Evolutionary conservation across 2,329 filamentous ascomycete species (phyloP).

Genomic region (Paracoccidioides lutzii): DNA sequence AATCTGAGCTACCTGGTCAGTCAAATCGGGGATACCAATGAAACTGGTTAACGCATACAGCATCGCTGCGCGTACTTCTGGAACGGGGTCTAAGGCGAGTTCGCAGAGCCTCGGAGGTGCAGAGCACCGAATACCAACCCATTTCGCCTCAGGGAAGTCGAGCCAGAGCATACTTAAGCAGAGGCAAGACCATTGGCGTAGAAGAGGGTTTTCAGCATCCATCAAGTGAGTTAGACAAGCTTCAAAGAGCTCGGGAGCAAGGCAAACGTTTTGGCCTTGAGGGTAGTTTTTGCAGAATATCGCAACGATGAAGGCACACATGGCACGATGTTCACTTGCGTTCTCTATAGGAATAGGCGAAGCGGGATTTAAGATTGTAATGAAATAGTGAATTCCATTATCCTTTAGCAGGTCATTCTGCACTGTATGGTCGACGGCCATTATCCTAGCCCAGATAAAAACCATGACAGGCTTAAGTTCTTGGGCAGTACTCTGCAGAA

Average conservation of each 20-base stretch:
- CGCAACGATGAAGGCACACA: conserved; percentile 95
- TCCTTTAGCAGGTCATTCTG: conserved; percentile 92
- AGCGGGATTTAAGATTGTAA: conserved; percentile 73
- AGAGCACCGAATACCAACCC: conserved; percentile 80
- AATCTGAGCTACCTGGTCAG: conserved; percentile 76
- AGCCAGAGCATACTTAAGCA: conserved; percentile 93
- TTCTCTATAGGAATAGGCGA: conserved; percentile 77
- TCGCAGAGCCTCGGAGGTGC: conserved; percentile 71
- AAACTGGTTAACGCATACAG: conserved; percentile 89
- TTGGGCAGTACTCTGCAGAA: conserved; percentile 84
- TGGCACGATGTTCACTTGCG: conserved; percentile 86
- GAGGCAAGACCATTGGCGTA: conserved; percentile 90
- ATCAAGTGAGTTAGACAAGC: conserved; percentile 73
- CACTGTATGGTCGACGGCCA: conserved; percentile 88
- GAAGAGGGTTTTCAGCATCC: conserved; percentile 73
- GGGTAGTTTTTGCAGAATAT: conserved; percentile 95
- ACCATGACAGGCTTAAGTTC: conserved; percentile 98
- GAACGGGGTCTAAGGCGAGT: conserved; percentile 71
- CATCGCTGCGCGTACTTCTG: conserved; percentile 88
- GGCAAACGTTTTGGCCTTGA: conserved; percentile 81
- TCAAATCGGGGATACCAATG: conserved; percentile 82
- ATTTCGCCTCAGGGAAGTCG: conserved; percentile 84
- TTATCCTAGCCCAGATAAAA: conserved; percentile 93
- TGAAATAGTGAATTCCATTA: conserved; percentile 94
- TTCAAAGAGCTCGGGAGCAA: conserved; percentile 79